A percentile compares a stretch with the other conserved stretches of the same genome.
Conservation (phyloP, 345 rosid species). For the Euclidium syriacum region DNA sequence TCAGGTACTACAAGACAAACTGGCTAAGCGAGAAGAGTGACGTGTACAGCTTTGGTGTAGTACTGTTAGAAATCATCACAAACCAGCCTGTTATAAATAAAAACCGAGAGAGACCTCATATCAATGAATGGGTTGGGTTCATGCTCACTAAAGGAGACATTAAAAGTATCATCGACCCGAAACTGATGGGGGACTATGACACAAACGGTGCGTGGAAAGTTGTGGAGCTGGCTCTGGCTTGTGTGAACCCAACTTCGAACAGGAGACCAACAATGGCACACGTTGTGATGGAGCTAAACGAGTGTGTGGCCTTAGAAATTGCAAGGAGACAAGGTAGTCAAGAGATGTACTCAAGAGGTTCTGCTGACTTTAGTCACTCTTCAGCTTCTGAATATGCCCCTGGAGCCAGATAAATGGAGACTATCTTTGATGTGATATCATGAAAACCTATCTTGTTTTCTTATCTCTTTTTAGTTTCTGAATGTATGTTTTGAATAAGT, state of each 20-base stretch:
- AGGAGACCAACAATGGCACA: constrained; percentile 41
- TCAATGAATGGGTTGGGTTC: constrained; percentile 37
- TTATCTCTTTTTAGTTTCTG: not conserved
- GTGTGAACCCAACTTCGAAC: constrained; percentile 25
- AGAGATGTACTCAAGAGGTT: constrained; percentile 5
- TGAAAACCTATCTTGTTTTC: not conserved
- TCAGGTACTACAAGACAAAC: constrained; percentile 31
- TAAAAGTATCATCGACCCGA: constrained; percentile 39
- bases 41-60: constrained; percentile 52
- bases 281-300: constrained; percentile 34
- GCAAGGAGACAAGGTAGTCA: constrained; percentile 15
- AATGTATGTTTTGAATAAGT: not conserved
- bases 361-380: not conserved
- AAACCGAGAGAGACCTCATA: constrained; percentile 24
- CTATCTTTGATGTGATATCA: not conserved
- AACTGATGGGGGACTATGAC: constrained; percentile 33
- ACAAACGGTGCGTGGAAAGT: constrained; percentile 42
- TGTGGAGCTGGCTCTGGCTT: constrained; percentile 41
- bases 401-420: constrained; percentile 20
- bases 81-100: constrained; percentile 35
- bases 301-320: constrained; percentile 26
- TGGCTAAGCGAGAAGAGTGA: constrained; percentile 48
- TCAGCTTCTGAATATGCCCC: constrained; percentile 18
- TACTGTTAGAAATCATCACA: constrained; percentile 47
- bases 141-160: constrained; percentile 42